These are phyloP conservation scores for Lichtheimia hyalospora DNA, from an alignment of 371 early-diverging fungal species.

Conservation along the genomic window DNA sequence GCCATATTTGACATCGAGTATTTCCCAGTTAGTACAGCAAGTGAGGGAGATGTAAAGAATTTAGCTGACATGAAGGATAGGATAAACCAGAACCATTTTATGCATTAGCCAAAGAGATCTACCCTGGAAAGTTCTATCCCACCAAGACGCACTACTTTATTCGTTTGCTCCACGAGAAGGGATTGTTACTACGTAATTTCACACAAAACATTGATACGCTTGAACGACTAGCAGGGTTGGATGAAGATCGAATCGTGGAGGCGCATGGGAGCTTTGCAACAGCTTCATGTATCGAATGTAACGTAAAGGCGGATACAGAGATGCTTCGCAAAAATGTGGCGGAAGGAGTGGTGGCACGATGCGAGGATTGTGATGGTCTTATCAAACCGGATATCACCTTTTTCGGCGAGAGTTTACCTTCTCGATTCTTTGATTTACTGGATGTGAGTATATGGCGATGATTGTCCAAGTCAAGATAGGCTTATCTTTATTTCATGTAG, in stretches of 20 bases:
- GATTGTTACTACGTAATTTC: constrained; percentile 77
- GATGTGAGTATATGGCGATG: constrained; percentile 35
- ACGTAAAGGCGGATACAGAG: constrained; percentile 31
- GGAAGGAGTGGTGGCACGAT: constrained; percentile 67
- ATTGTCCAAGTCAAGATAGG: neutral
- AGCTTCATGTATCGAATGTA: constrained; percentile 75
- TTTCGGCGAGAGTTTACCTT: constrained; percentile 90
- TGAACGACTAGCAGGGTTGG: constrained; percentile 85
- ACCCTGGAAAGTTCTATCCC: constrained; percentile 81
- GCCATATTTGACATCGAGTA: constrained; percentile 94
- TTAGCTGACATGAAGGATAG: neutral
- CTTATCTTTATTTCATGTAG: constrained; percentile 18
- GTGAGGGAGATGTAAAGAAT: neutral
- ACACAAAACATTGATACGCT: constrained; percentile 97
- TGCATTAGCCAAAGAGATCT: constrained; percentile 88
- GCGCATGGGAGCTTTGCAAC: constrained; percentile 93
- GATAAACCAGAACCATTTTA: constrained; percentile 69
- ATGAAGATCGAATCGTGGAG: constrained; percentile 76
- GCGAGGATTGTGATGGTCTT: constrained; percentile 63
- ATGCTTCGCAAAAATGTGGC: constrained; percentile 45
- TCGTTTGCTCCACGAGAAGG: constrained; percentile 71
- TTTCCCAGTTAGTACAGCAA: constrained; percentile 56
- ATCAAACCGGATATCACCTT: constrained; percentile 96
- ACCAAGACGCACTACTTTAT: constrained; percentile 89
- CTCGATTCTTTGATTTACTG: constrained; percentile 62